These are phyloP conservation scores for Pseudocercospora cruenta DNA, from an alignment of 2,329 filamentous ascomycete genomes.

Conservation along the genomic window DNA sequence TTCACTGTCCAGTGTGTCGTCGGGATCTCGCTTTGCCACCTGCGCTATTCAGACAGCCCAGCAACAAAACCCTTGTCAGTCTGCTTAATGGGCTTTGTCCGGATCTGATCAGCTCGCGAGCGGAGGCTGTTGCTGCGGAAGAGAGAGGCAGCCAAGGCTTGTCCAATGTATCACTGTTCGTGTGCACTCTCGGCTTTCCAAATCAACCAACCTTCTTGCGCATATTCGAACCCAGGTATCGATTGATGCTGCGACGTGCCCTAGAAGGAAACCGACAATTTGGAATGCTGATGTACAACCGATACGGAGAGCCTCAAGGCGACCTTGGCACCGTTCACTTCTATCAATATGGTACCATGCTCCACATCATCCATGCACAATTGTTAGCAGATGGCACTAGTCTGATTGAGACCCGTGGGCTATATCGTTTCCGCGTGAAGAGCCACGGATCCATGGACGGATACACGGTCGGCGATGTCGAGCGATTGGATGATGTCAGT, in stretches of 20 bases:
- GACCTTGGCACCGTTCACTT: slow-evolving; percentile 61
- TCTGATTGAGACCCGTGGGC: slow-evolving; percentile 74
- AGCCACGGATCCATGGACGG: slow-evolving; percentile 70
- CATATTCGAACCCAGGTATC: slow-evolving; percentile 90
- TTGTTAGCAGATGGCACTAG: slow-evolving; percentile 79
- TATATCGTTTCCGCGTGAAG: slow-evolving; percentile 75
- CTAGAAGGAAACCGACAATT: slow-evolving; percentile 76
- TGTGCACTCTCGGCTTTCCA: slow-evolving; percentile 81
- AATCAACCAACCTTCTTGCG: slow-evolving; percentile 83
- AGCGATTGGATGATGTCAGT: slow-evolving; percentile 80
- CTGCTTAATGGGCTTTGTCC: slow-evolving; percentile 72
- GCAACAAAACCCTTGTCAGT: slow-evolving; percentile 65
- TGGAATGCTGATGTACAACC: slow-evolving; percentile 79
- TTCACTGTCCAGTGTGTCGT: slow-evolving; percentile 80
- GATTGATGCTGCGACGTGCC: slow-evolving; percentile 82
- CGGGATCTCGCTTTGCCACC: slow-evolving; percentile 61
- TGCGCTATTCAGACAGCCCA: slow-evolving; percentile 53
- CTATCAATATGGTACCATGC: slow-evolving; percentile 74
- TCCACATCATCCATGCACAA: slow-evolving; percentile 75
- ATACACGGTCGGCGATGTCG: slow-evolving; percentile 74
- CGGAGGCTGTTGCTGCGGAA: slow-evolving; percentile 60
- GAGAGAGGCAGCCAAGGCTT: slow-evolving; percentile 60
- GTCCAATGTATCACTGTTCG: slow-evolving; percentile 71
- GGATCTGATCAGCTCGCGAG: slow-evolving; percentile 63
- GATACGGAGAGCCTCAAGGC: slow-evolving; percentile 55